These are phyloP conservation scores for Moesziomyces sp. DNA, from an alignment of 1,284 basidiomycete genomes.

Conservation along the genomic window DNA sequence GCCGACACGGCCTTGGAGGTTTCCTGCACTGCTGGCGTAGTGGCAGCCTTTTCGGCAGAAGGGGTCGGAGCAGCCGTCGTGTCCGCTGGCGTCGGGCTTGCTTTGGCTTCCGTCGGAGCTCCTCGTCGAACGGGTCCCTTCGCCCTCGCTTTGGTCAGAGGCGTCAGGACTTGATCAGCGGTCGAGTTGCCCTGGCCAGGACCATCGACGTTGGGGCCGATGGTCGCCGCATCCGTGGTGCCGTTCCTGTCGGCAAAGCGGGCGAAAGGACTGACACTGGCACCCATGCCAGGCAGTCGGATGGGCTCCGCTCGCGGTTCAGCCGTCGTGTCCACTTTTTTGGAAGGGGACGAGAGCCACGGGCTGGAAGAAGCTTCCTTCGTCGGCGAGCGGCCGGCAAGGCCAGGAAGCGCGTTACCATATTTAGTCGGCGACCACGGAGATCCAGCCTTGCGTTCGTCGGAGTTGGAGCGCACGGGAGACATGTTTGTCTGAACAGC, in stretches of 20 bases:
- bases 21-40: conserved; percentile 4
- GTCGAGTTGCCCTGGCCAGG: conserved; percentile 2
- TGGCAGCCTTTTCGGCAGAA: conserved; percentile 3
- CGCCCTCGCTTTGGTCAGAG: conserved; percentile 34
- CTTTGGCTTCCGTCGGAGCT: conserved; percentile 15
- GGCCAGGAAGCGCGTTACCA: conserved; percentile 48
- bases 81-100: background rate
- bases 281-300: conserved; percentile 51
- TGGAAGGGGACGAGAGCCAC: conserved; percentile 23
- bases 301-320: conserved; percentile 39
- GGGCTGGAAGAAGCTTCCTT: conserved; percentile 19
- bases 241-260: conserved; percentile 23
- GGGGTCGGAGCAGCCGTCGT: background rate
- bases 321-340: conserved; percentile 19
- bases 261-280: conserved; percentile 33
- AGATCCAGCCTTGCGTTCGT: conserved; percentile 24
- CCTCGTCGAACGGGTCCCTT: conserved; percentile 23
- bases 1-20: background rate
- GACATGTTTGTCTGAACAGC: conserved; percentile 19
- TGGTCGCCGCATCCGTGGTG: conserved; percentile 19
- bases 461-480: conserved; percentile 19
- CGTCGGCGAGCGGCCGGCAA: conserved; percentile 38
- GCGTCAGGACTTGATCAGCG: conserved; percentile 21
- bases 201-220: background rate
- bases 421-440: conserved; percentile 48